A percentile compares a stretch with the other conserved stretches of the same genome.
Evolutionary conservation across 2,329 filamentous ascomycete genomes (phyloP).

Genomic region (Ceratocystiopsis brevicomis): DNA sequence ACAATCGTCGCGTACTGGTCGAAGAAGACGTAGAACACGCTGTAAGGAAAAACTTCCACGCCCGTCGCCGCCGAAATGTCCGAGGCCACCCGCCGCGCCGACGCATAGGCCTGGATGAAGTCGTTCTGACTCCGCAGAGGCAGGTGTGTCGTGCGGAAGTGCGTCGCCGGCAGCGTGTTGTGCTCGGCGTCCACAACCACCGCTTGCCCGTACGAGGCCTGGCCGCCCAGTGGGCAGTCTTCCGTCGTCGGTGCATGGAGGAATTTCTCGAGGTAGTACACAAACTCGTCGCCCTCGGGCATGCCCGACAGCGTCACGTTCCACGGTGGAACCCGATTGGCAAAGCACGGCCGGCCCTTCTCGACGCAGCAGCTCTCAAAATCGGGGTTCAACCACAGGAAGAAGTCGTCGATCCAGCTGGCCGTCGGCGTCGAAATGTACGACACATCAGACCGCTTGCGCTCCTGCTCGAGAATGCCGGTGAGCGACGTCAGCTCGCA

Average conservation of each 20-base stretch:
- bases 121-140: conserved; percentile 75
- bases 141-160: conserved; percentile 83
- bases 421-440: conserved; percentile 79
- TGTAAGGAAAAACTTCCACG: conserved; percentile 85
- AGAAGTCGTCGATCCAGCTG: conserved; percentile 94
- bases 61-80: conserved; percentile 54
- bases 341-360: conserved; percentile 56
- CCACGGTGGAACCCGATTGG: conserved; percentile 59
- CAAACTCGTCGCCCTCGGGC: conserved; percentile 84
- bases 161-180: conserved; percentile 56
- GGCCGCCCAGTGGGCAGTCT: conserved; percentile 72
- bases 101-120: conserved; percentile 79
- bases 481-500: conserved; percentile 70
- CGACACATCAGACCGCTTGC: conserved; percentile 71
- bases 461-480: conserved; percentile 83
- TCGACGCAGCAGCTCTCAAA: conserved; percentile 58
- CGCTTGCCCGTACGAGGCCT: conserved; percentile 71
- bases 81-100: conserved; percentile 70
- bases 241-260: conserved; percentile 60
- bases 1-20: conserved; percentile 88
- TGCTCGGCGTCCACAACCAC: conserved; percentile 55
- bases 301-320: conserved; percentile 79
- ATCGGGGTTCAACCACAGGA: conserved; percentile 85
- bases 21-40: conserved; percentile 97
- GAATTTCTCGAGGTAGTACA: conserved; percentile 72